phyloP scores from a whole-genome alignment of 306 rosid species.

The Dalbergia oliveri region DNA sequence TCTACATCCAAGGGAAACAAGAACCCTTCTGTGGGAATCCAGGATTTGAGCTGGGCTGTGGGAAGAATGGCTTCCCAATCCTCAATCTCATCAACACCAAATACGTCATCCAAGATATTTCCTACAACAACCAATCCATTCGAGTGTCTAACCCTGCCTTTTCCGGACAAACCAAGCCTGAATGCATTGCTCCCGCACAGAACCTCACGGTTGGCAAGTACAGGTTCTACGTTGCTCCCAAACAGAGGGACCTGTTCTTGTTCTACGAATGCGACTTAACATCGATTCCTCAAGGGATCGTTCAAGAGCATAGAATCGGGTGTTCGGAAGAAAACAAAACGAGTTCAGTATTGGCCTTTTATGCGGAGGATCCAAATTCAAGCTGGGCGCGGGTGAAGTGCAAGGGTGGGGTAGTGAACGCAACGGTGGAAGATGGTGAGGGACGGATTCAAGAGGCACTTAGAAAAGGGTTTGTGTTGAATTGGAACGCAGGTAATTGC shows the following conservation, averaged over 20 bases:
- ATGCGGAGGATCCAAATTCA: not conserved
- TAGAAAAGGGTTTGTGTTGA: slow-evolving; percentile 60
- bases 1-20: slow-evolving; percentile 42
- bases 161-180: not conserved
- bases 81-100: slow-evolving; percentile 30
- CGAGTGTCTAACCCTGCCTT: slow-evolving; percentile 44
- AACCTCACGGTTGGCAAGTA: slow-evolving; percentile 29
- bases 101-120: slow-evolving; percentile 43
- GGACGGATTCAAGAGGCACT: slow-evolving; percentile 32
- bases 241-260: slow-evolving; percentile 30
- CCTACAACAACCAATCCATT: slow-evolving; percentile 41
- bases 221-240: not conserved
- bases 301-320: slow-evolving; percentile 22
- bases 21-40: slow-evolving; percentile 53
- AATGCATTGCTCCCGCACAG: not conserved
- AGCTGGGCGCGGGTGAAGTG: slow-evolving; percentile 35
- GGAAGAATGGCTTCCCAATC: slow-evolving; percentile 38
- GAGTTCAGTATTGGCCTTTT: slow-evolving; percentile 52
- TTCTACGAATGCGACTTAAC: slow-evolving; percentile 46
- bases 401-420: not conserved
- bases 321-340: slow-evolving; percentile 39
- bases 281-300: not conserved
- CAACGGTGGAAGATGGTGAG: slow-evolving; percentile 18
- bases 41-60: slow-evolving; percentile 49
- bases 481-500: slow-evolving; percentile 59